Evolutionary conservation across 306 rosid species (phyloP).

Genomic region (Acacia crassicarpa): DNA sequence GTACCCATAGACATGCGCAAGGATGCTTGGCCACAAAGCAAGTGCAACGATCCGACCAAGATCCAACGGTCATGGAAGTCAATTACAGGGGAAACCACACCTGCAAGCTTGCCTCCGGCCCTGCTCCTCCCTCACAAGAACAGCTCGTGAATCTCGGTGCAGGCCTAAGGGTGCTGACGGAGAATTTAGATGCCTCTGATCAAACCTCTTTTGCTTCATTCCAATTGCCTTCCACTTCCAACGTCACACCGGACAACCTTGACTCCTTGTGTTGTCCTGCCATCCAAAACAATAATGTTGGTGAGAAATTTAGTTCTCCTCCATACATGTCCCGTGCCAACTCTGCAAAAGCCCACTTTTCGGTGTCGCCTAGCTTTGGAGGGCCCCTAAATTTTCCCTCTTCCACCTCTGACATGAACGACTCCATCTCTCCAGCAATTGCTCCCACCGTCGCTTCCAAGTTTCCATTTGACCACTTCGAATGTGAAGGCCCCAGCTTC

Average conservation of each 20-base stretch:
- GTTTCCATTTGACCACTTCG: constrained; percentile 45
- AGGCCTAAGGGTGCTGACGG: constrained; percentile 45
- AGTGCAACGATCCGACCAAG: constrained; percentile 43
- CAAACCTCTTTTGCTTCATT: constrained; percentile 16
- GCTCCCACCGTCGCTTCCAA: constrained; percentile 36
- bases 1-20: constrained; percentile 34
- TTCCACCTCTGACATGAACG: constrained; percentile 24
- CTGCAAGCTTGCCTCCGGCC: constrained; percentile 30
- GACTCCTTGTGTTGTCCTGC: background rate
- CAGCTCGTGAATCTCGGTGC: constrained; percentile 28
- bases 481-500: constrained; percentile 45
- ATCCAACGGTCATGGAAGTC: constrained; percentile 35
- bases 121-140: constrained; percentile 18
- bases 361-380: constrained; percentile 32
- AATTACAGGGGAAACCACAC: constrained; percentile 45
- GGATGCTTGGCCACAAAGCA: constrained; percentile 53
- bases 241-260: background rate
- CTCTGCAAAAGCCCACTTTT: constrained; percentile 41
- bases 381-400: constrained; percentile 31
- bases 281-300: background rate
- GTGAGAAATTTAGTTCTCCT: constrained; percentile 23
- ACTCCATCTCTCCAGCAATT: constrained; percentile 30
- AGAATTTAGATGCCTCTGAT: constrained; percentile 34
- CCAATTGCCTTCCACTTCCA: constrained; percentile 28
- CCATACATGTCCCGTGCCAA: constrained; percentile 34